Conservation (phyloP, 441 rosid species). For the Populus trichocarpa region DNA sequence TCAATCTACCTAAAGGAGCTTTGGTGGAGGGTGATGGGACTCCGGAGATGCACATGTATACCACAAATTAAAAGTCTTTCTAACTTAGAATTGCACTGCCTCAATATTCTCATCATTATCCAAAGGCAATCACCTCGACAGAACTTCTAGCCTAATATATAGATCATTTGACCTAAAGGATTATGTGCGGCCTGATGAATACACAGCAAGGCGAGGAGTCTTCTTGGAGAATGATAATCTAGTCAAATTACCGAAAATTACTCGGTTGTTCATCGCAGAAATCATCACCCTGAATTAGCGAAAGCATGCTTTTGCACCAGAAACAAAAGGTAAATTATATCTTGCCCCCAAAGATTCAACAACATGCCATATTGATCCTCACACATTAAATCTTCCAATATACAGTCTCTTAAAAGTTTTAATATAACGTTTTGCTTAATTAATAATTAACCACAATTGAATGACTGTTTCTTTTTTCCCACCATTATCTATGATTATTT, state of each 20-base stretch:
- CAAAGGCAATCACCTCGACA: not conserved
- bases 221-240: not conserved
- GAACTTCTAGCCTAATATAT: not conserved
- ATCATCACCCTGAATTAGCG: slow-evolving; percentile 13
- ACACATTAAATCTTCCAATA: not conserved
- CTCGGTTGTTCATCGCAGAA: not conserved
- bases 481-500: too few species aligned
- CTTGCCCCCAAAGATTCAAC: not conserved
- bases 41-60: too few species aligned
- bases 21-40: too few species aligned
- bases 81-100: not conserved
- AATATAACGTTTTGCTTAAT: not conserved
- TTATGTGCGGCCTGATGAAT: not conserved
- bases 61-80: too few species aligned
- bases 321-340: not conserved
- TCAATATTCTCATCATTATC: not conserved
- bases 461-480: not conserved
- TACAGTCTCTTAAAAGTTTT: not conserved
- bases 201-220: not conserved
- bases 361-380: not conserved
- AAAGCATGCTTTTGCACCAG: not conserved
- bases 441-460: not conserved
- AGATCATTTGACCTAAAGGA: not conserved
- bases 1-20: too few species aligned
- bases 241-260: not conserved